Evolutionary conservation across 1,139 yeast species (phyloP), one percentile per base, ranked within the genome.

Genomic region (Blastobotrys raffinosifermentans): DNA sequence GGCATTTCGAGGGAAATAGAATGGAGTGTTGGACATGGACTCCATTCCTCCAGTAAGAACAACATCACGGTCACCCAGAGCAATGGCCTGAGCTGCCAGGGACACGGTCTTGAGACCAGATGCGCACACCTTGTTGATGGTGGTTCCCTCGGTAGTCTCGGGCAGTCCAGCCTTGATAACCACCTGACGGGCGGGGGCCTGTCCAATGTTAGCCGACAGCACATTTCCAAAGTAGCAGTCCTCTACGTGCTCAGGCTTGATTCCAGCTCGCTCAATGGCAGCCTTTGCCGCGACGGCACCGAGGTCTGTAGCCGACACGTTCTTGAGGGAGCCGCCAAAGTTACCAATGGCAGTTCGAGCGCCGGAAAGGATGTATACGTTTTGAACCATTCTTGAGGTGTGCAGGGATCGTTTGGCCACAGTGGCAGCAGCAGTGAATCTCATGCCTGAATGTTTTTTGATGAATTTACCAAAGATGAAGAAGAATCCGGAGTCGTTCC

Each of bases 101-200:
- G 74, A 66, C 38, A 73, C 69, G 2, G 80, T 59, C 61, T 75
- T 75, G 62, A 75, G 64, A 31, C 80, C 81, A 4, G 77, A 70
- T 15, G 81, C 75, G 61, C 81, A 75, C 37, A 75, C 80, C 60
- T 75, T 75, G 65, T 75, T 75, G 50, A 75, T 58, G 42, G 80
- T 70, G 42, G 76, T 66, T 42, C 80, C 77, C 44, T 75, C 77
- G 36, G 72, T 64, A 11, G 63, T 44, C 37, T 69, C 71, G 10
- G 78, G 70, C 44, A 75, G 63, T 3, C 81, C 81, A 4, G 79
- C 76, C 50, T 70, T 72, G 51, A 75, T 62, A 21, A 74, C 77
- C 32, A 73, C 80, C 58, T 75, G 81, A 55, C 81, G 68, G 26
- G 80, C 80, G 17, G 81, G 81, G 31, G 78, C 75, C 55, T 75